These are phyloP conservation scores for Cicer cuneatum DNA, from an alignment of 306 rosid genomes.

Conservation along the genomic window DNA sequence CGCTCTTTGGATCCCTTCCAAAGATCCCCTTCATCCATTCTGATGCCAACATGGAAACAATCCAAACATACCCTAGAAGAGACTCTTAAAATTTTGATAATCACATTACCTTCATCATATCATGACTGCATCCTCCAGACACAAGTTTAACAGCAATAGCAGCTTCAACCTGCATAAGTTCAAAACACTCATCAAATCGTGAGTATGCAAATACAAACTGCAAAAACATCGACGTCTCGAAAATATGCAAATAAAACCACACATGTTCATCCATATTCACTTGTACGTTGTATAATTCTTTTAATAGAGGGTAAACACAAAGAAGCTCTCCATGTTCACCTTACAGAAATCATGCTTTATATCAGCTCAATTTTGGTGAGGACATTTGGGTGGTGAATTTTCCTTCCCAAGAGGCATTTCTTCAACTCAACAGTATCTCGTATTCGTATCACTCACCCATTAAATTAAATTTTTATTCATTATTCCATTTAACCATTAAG, in stretches of 20 bases:
- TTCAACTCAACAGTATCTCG: not conserved
- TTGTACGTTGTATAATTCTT: not conserved
- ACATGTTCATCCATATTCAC: slow-evolving; percentile 3
- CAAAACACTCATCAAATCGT: slow-evolving; percentile 35
- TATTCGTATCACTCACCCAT: not conserved
- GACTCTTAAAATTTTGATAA: slow-evolving; percentile 44
- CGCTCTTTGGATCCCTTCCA: not conserved
- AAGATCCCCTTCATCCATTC: slow-evolving; percentile 4
- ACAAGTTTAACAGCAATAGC: slow-evolving; percentile 66
- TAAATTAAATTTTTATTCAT: not conserved
- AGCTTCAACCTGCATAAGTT: slow-evolving; percentile 73
- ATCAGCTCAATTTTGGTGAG: not conserved
- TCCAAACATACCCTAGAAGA: slow-evolving; percentile 28
- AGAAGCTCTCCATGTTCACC: not conserved
- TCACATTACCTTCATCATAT: slow-evolving; percentile 69
- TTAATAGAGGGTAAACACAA: not conserved
- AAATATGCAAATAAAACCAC: slow-evolving; percentile 1
- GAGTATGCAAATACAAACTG: slow-evolving; percentile 14
- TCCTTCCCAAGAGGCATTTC: not conserved
- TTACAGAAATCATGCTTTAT: not conserved
- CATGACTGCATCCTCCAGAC: slow-evolving; percentile 66
- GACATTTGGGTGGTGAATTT: not conserved
- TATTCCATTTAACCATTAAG: not conserved
- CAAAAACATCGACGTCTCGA: not conserved
- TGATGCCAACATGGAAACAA: not conserved